Evolutionary conservation across 225 moss, liverwort and hornwort genomes (phyloP), one percentile per base, ranked within the genome.

Genomic region (Takakia lepidozioides): DNA sequence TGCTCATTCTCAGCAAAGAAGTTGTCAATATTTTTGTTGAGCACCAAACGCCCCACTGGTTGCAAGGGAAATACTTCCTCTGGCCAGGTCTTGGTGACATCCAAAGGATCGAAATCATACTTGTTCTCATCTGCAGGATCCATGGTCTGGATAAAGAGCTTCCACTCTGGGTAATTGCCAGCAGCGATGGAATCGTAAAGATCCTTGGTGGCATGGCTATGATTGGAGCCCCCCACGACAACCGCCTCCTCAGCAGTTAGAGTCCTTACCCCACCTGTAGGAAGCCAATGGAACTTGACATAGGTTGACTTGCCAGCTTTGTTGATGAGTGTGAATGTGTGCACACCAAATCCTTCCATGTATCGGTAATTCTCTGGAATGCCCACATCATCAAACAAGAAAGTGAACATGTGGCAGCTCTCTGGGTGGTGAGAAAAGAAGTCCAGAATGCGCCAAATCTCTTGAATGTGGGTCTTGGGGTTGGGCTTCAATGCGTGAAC

Each of bases 291-390:
- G 28, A 78, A 78, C 48, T 78, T 78, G 15, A 72, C 72, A 22
- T 63, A 64, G 3, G 78, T 78, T 17, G 64, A 52, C 65, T 78
- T 78, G 14, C 78, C 78, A 9, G 55, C 78, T 47, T 72, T 78
- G 48, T 78, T 78, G 27, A 78, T 55, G 22, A 78, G 53, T 35
- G 47, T 78, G 25, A 78, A 78, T 0, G 78, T 72, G 34, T 78
- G 78, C 27, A 78, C 78, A 23, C 78, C 78, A 46, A 78, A 78
- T 10, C 78, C 78, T 55, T 72, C 68, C 78, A 78, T 78, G 57
- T 72, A 68, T 60, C 78, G 60, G 61, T 72, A 78, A 50, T 78
- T 68, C n/a, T 60, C 39, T 6, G 78, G 78, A 26, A 78, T 78
- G 25, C 78, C 78, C 8, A 68, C 63, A 55, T 78, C 78, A 42